A percentile compares a stretch with the other conserved stretches of the same genome.
Evolutionary conservation across 2,329 filamentous ascomycete genomes (phyloP).

Genomic region (Aspergillus udagawae): DNA sequence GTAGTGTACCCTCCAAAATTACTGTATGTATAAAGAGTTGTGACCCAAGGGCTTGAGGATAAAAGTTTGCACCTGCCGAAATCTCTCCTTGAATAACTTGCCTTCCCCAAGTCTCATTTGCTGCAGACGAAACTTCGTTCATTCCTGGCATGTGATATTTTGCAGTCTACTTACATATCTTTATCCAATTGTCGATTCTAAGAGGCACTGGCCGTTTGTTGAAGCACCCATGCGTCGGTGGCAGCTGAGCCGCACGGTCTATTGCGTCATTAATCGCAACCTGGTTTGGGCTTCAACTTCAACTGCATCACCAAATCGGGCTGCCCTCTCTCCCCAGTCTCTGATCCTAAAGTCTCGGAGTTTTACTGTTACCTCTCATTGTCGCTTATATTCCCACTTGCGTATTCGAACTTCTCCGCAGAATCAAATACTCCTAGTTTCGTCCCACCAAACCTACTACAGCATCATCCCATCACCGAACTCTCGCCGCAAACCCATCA

Average conservation of each 20-base stretch:
- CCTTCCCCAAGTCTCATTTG: neutral
- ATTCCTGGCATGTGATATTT: neutral
- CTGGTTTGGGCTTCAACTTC: slow-evolving; percentile 11
- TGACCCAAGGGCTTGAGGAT: neutral
- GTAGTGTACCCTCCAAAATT: neutral
- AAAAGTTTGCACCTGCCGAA: neutral
- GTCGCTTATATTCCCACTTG: neutral
- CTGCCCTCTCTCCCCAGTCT: neutral
- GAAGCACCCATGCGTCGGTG: slow-evolving; percentile 10
- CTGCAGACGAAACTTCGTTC: neutral
- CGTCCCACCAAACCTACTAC: neutral
- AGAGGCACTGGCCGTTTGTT: neutral
- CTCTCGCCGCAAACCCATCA: slow-evolving; percentile 1
- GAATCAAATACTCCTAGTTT: neutral
- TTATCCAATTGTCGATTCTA: neutral
- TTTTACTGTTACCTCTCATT: neutral
- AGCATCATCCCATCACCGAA: neutral
- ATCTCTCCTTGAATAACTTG: neutral
- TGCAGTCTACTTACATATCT: neutral
- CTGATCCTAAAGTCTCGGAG: neutral
- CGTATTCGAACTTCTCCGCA: neutral
- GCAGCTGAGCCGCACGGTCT: slow-evolving; percentile 11
- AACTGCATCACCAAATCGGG: slow-evolving; percentile 7
- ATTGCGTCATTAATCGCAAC: slow-evolving; percentile 25
- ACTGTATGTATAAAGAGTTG: neutral